A percentile compares a stretch with the other conserved stretches of the same genome.
Conservation (phyloP, 192 early-diverging fungal genomes). For the Entomortierella lignicola region DNA sequence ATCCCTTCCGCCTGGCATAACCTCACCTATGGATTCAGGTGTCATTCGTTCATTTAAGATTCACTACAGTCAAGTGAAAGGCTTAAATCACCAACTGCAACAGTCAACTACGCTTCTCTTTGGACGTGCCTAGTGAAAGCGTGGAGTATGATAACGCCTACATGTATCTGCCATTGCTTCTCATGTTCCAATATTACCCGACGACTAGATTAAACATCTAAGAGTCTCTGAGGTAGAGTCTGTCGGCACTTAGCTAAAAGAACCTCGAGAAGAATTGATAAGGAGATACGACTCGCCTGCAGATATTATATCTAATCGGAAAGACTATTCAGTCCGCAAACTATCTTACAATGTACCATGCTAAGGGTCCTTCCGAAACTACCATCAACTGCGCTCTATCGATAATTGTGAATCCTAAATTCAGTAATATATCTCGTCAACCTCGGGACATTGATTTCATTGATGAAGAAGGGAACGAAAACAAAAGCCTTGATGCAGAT, state of each 20-base stretch:
- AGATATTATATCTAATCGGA: too few species aligned
- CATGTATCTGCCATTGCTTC: too few species aligned
- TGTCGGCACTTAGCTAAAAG: background rate
- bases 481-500: background rate
- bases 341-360: conserved; percentile 6
- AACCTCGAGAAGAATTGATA: conserved; percentile 1
- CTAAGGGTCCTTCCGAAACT: background rate
- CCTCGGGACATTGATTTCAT: background rate
- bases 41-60: too few species aligned
- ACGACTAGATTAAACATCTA: too few species aligned
- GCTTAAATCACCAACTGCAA: too few species aligned
- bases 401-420: conserved; percentile 2
- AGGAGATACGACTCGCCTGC: background rate
- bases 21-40: too few species aligned
- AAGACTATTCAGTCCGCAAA: background rate
- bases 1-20: too few species aligned
- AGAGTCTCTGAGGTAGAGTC: background rate
- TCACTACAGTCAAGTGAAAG: too few species aligned
- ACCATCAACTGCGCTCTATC: background rate
- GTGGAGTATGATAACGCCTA: too few species aligned
- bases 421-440: conserved; percentile 7
- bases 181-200: too few species aligned
- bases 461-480: background rate
- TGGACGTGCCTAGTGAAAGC: too few species aligned
- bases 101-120: too few species aligned